Evolutionary conservation across 805 yeast genomes (phyloP).

Genomic region (Teunomyces panamensis): DNA sequence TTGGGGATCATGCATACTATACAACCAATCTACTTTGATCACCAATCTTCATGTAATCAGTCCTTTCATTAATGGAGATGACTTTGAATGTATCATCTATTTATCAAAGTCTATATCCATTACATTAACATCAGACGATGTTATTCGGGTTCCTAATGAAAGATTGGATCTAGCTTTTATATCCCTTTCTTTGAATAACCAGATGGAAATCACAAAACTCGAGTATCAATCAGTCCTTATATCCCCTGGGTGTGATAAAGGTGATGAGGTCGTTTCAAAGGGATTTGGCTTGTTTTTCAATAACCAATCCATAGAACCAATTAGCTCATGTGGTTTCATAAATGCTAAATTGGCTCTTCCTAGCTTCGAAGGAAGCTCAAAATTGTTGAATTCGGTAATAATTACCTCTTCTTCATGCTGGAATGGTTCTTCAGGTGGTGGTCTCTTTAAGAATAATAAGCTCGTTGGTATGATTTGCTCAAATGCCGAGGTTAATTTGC

Average conservation of each 20-base stretch:
- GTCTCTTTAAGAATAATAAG: slow-evolving; percentile 26
- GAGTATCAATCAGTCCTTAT: neutral
- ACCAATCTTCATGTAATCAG: slow-evolving; percentile 44
- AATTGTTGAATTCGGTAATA: slow-evolving; percentile 16
- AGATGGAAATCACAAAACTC: neutral
- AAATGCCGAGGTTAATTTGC: slow-evolving; percentile 37
- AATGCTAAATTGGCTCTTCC: slow-evolving; percentile 15
- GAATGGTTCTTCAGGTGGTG: slow-evolving; percentile 54
- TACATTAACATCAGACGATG: slow-evolving; percentile 11
- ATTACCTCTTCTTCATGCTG: slow-evolving; percentile 45
- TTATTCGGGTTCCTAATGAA: slow-evolving; percentile 27
- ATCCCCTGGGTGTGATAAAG: slow-evolving; percentile 6
- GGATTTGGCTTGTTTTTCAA: slow-evolving; percentile 43
- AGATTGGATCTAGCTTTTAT: slow-evolving; percentile 41
- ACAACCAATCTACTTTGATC: slow-evolving; percentile 26
- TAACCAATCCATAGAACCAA: slow-evolving; percentile 19
- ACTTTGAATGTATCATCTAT: neutral
- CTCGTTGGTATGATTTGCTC: slow-evolving; percentile 44
- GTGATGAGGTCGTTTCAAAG: slow-evolving; percentile 25
- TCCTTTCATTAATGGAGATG: slow-evolving; percentile 9
- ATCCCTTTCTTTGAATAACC: slow-evolving; percentile 12
- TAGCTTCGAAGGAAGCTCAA: neutral
- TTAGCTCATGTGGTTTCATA: slow-evolving; percentile 29
- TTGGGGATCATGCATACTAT: slow-evolving; percentile 48
- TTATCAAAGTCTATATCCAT: neutral